A percentile compares a stretch with the other conserved stretches of the same genome.
phyloP scores from a whole-genome alignment of 164 flowering plant genomes.

The Brasenia schreberi region DNA sequence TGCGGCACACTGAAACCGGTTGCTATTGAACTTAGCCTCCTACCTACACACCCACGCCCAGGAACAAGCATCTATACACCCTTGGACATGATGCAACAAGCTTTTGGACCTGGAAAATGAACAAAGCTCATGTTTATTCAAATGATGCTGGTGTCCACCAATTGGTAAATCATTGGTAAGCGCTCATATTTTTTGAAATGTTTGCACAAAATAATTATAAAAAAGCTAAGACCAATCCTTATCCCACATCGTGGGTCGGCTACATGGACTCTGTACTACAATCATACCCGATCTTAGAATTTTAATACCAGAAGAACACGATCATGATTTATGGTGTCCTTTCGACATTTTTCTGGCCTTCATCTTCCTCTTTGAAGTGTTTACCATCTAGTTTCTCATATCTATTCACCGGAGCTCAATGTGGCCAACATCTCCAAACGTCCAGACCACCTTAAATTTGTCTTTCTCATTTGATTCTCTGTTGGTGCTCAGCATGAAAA shows the following conservation, averaged over 20 bases:
- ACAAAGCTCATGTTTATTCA: slow-evolving; percentile 56
- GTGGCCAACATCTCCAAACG: too few species aligned
- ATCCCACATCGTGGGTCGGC: neutral
- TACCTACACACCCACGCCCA: slow-evolving; percentile 27
- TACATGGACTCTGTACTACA: neutral
- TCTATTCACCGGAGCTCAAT: neutral
- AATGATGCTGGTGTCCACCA: slow-evolving; percentile 67
- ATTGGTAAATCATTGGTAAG: slow-evolving; percentile 67
- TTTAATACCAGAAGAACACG: neutral
- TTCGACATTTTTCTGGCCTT: neutral
- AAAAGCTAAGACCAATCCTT: neutral
- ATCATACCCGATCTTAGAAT: neutral
- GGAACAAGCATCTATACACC: slow-evolving; percentile 40
- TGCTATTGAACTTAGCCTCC: slow-evolving; percentile 69
- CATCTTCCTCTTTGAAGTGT: neutral
- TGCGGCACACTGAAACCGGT: slow-evolving; percentile 39
- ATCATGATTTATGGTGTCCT: too few species aligned
- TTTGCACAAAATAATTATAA: neutral
- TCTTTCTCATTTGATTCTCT: too few species aligned
- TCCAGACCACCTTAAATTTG: too few species aligned
- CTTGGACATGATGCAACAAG: slow-evolving; percentile 39
- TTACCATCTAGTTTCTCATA: too few species aligned
- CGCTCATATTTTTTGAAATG: neutral
- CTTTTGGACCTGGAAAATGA: slow-evolving; percentile 57
- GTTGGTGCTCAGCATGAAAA: neutral